These are phyloP conservation scores for Curvularia verruculosa DNA, from an alignment of 2,329 filamentous ascomycete genomes.

Conservation along the genomic window DNA sequence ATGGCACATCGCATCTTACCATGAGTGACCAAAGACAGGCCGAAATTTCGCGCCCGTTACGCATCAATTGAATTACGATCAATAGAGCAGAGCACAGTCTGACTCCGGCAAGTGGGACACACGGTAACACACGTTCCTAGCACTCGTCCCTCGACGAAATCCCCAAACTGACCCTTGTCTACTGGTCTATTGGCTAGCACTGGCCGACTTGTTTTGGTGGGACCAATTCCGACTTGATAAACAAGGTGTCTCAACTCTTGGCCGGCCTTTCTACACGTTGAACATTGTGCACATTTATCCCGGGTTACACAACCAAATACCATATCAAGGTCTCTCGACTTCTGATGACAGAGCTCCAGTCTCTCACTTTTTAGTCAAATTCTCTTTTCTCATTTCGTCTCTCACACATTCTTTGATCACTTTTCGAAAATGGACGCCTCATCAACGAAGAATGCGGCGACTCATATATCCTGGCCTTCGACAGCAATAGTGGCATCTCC, in stretches of 20 bases:
- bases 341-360: slow-evolving; percentile 19
- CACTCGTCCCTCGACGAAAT: slow-evolving; percentile 26
- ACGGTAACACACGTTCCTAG: slow-evolving; percentile 40
- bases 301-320: slow-evolving; percentile 34
- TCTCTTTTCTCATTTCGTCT: slow-evolving; percentile 14
- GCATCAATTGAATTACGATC: slow-evolving; percentile 28
- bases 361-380: slow-evolving; percentile 21
- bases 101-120: slow-evolving; percentile 40
- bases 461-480: slow-evolving; percentile 31
- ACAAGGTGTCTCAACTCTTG: slow-evolving; percentile 45
- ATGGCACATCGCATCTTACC: slow-evolving; percentile 23
- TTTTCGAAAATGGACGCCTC: slow-evolving; percentile 20
- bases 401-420: slow-evolving; percentile 1
- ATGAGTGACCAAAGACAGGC: slow-evolving; percentile 30
- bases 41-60: slow-evolving; percentile 33
- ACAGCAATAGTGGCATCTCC: slow-evolving; percentile 29
- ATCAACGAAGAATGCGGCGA: slow-evolving; percentile 25
- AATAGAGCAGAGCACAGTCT: slow-evolving; percentile 32
- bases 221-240: slow-evolving; percentile 33
- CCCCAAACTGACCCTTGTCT: slow-evolving; percentile 27
- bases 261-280: slow-evolving; percentile 29
- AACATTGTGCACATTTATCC: slow-evolving; percentile 43
- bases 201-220: slow-evolving; percentile 22
- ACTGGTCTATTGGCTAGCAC: slow-evolving; percentile 30
- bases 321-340: slow-evolving; percentile 39